These are phyloP conservation scores for Periconia digitata DNA, from an alignment of 2,329 filamentous ascomycete genomes.

Conservation along the genomic window DNA sequence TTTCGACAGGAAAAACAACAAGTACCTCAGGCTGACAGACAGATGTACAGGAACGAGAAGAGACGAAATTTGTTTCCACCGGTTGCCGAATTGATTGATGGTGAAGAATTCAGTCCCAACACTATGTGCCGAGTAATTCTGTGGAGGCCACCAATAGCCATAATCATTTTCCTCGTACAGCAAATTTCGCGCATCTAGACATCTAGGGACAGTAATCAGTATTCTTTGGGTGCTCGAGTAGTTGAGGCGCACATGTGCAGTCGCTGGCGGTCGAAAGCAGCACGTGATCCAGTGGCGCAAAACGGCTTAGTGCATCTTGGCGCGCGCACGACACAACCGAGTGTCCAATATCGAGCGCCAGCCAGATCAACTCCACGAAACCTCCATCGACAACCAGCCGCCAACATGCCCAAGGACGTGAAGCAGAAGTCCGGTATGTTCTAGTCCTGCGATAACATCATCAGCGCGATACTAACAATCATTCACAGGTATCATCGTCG, in stretches of 20 bases:
- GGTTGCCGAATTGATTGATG: too few relatives aligned
- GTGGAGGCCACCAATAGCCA: too few relatives aligned
- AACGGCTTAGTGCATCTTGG: slow-evolving; percentile 12
- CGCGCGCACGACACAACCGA: slow-evolving; percentile 17
- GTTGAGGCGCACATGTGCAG: neutral
- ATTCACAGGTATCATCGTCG: slow-evolving; percentile 53
- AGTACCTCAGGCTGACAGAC: neutral
- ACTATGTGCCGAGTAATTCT: too few relatives aligned
- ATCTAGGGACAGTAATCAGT: too few relatives aligned
- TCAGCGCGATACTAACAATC: slow-evolving; percentile 12
- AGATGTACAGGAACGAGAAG: neutral
- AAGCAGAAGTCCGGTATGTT: slow-evolving; percentile 52
- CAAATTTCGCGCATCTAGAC: too few relatives aligned
- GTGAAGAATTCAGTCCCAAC: too few relatives aligned
- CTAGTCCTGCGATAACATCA: neutral
- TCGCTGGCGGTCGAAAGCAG: too few relatives aligned
- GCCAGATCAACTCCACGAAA: slow-evolving; percentile 10
- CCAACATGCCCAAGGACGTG: slow-evolving; percentile 56
- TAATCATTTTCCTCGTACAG: too few relatives aligned
- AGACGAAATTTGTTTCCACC: neutral
- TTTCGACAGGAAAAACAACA: neutral
- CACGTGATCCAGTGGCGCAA: neutral
- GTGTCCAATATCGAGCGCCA: slow-evolving; percentile 17
- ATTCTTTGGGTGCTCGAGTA: neutral
- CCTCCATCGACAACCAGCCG: slow-evolving; percentile 37